Evolutionary conservation across 352 stramenopile species (phyloP).

Genomic region (Phytophthora multivora): DNA sequence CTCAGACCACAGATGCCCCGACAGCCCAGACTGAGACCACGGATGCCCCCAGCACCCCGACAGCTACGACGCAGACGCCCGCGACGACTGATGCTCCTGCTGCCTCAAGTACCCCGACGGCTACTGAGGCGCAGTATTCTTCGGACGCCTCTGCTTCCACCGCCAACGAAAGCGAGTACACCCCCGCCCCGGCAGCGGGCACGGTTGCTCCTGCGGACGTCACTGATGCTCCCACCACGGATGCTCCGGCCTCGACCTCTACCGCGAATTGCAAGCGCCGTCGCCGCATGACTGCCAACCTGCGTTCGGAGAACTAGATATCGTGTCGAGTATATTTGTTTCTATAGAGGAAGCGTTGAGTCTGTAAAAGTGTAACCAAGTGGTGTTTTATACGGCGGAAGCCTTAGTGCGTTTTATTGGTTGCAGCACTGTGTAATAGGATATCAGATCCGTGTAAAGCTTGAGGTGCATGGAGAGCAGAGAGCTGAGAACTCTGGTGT

Average conservation of each 20-base stretch:
- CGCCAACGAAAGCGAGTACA: constrained; percentile 15
- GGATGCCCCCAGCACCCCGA: background rate
- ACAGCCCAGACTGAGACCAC: background rate
- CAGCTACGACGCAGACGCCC: background rate
- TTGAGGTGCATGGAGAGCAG: background rate
- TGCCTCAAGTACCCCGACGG: background rate
- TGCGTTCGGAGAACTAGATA: constrained; percentile 38
- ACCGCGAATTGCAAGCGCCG: constrained; percentile 26
- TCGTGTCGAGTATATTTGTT: constrained; percentile 5
- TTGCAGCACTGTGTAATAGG: background rate
- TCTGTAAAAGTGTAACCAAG: background rate
- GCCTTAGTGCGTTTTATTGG: background rate
- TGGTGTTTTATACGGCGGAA: background rate
- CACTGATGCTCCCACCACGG: constrained; percentile 6
- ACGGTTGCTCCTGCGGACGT: constrained; percentile 11
- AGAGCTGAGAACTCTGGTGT: background rate
- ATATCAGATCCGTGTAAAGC: background rate
- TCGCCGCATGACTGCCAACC: constrained; percentile 35
- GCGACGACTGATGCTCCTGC: constrained; percentile 6
- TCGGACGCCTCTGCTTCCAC: constrained; percentile 1
- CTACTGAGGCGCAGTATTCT: background rate
- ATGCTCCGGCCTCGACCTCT: constrained; percentile 6
- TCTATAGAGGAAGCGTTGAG: constrained; percentile 5
- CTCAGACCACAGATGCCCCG: constrained; percentile 17
- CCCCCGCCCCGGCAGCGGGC: background rate